Percentiles rank a stretch among this genome's conserved stretches.
These are phyloP conservation scores for Fragaria vesca DNA, from an alignment of 306 rosid genomes.

Conservation along the genomic window DNA sequence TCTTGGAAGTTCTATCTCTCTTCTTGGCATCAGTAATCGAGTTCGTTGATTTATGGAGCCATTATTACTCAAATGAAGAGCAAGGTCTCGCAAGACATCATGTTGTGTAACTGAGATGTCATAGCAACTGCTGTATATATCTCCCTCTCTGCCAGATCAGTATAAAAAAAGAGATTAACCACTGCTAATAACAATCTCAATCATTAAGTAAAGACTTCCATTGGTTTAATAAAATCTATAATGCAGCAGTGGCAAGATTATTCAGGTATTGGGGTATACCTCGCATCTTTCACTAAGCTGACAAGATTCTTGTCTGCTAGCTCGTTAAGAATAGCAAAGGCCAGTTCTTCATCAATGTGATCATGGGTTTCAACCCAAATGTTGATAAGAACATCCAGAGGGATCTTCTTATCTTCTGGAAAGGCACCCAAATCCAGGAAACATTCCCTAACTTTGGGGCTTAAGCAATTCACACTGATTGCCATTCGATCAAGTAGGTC, in stretches of 20 bases:
- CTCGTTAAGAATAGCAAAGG: slow-evolving; percentile 74
- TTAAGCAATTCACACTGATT: slow-evolving; percentile 50
- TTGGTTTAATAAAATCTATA: not conserved
- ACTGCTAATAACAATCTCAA: not conserved
- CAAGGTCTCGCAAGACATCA: slow-evolving; percentile 82
- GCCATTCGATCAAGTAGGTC: slow-evolving; percentile 70
- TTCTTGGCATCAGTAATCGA: slow-evolving; percentile 76
- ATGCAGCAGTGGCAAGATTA: not conserved
- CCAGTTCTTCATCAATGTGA: slow-evolving; percentile 54
- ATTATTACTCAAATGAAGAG: slow-evolving; percentile 59
- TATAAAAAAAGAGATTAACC: slow-evolving; percentile 17
- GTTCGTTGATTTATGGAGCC: slow-evolving; percentile 37
- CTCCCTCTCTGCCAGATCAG: slow-evolving; percentile 57
- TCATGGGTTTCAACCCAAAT: slow-evolving; percentile 85
- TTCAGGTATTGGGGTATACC: slow-evolving; percentile 34
- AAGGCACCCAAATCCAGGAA: slow-evolving; percentile 82
- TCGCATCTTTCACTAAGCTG: slow-evolving; percentile 64
- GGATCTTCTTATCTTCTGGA: slow-evolving; percentile 85
- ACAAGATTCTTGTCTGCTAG: slow-evolving; percentile 82
- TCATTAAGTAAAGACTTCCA: too few species aligned
- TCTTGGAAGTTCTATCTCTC: slow-evolving; percentile 62
- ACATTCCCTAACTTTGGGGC: slow-evolving; percentile 59
- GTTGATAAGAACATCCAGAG: slow-evolving; percentile 76
- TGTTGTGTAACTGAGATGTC: slow-evolving; percentile 82
- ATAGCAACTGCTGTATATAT: slow-evolving; percentile 63